Conservation (phyloP, 148 eudicot species). For the Polygonum aviculare region DNA sequence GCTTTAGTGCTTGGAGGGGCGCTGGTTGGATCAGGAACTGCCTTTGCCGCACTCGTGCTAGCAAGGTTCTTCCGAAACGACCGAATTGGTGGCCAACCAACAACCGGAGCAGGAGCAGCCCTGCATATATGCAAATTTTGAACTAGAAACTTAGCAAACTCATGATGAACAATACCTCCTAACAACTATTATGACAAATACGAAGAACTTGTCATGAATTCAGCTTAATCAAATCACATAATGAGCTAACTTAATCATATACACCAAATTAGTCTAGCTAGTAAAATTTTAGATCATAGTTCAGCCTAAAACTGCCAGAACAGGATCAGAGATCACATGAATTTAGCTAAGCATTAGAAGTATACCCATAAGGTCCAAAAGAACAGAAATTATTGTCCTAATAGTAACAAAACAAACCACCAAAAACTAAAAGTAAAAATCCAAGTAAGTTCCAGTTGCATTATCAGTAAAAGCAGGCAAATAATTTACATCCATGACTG, state of each 20-base stretch:
- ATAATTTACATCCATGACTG: slow-evolving; percentile 15
- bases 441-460: not conserved
- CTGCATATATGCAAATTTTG: slow-evolving; percentile 18
- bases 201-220: not conserved
- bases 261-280: not conserved
- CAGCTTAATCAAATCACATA: not conserved
- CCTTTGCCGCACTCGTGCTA: slow-evolving; percentile 43
- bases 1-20: slow-evolving; percentile 22
- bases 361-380: not conserved
- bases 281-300: not conserved
- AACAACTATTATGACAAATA: not conserved
- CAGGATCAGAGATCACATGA: not conserved
- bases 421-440: slow-evolving; percentile 3
- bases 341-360: not conserved
- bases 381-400: not conserved
- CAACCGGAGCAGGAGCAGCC: slow-evolving; percentile 81
- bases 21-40: slow-evolving; percentile 17
- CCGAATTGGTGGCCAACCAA: slow-evolving; percentile 98
- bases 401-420: not conserved
- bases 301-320: not conserved
- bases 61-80: slow-evolving; percentile 81
- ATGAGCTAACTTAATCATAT: not conserved
- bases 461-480: not conserved
- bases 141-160: slow-evolving; percentile 2
- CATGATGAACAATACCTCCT: not conserved